phyloP scores from a whole-genome alignment of 73 alveolate species.

The Symbiodinium natans region DNA sequence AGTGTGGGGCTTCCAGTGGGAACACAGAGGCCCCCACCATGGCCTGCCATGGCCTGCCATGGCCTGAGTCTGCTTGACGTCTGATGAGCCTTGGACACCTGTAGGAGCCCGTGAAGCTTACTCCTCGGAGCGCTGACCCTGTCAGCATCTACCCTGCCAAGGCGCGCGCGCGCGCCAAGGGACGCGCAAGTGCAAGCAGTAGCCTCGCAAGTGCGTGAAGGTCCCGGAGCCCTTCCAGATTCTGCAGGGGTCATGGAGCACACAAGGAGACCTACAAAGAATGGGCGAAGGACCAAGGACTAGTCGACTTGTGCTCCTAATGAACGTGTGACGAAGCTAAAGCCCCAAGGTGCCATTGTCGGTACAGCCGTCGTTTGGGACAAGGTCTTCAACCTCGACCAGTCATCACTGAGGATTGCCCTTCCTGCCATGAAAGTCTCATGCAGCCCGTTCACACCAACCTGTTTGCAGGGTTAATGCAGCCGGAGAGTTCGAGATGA shows the following conservation, averaged over 20 bases:
- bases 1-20: not conserved
- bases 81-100: not conserved
- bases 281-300: conserved; percentile 38
- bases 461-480: conserved; percentile 44
- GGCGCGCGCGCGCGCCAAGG: too few species aligned
- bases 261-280: not conserved
- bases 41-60: too few species aligned
- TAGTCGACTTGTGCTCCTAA: too few species aligned
- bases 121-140: not conserved
- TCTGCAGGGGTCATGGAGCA: conserved; percentile 61
- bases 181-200: too few species aligned
- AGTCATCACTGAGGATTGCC: conserved; percentile 42
- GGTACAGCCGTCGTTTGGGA: conserved; percentile 67
- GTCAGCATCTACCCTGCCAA: conserved; percentile 1
- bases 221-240: conserved; percentile 68
- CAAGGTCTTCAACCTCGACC: conserved; percentile 76
- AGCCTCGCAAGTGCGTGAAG: not conserved
- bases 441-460: too few species aligned
- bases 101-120: not conserved
- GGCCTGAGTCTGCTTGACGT: too few species aligned
- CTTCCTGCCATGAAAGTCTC: too few species aligned
- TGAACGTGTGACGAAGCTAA: too few species aligned
- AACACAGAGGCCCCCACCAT: conserved; percentile 5
- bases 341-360: conserved; percentile 30
- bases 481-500: conserved; percentile 48